These are phyloP conservation scores for Bonnemaisonia californica DNA, from an alignment of 31 red algal species.

Conservation along the genomic window DNA sequence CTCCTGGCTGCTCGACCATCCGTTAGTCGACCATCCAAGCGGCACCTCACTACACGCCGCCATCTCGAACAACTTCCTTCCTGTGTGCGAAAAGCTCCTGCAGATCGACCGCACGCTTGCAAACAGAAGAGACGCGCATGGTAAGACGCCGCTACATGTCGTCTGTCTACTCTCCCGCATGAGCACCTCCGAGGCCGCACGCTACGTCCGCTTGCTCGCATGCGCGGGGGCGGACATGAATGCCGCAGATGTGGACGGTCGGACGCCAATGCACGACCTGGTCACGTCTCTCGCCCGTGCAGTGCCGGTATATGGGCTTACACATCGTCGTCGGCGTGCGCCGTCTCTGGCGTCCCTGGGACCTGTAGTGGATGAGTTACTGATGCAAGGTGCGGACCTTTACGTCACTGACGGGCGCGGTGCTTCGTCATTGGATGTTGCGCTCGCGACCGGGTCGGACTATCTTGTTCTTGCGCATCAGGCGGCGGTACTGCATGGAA, in stretches of 20 bases:
- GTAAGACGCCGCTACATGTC: constrained; percentile 52
- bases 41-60: constrained; percentile 45
- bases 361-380: constrained; percentile 38
- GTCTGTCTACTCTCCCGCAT: constrained; percentile 16
- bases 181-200: neutral
- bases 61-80: constrained; percentile 18
- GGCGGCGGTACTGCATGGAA: constrained; percentile 23
- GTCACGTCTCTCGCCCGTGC: constrained; percentile 20
- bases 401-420: constrained; percentile 21
- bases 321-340: constrained; percentile 17
- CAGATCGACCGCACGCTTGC: constrained; percentile 19
- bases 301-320: constrained; percentile 32
- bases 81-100: constrained; percentile 25
- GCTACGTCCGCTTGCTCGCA: constrained; percentile 19
- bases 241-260: constrained; percentile 22
- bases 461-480: constrained; percentile 42
- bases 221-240: constrained; percentile 14
- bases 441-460: constrained; percentile 30
- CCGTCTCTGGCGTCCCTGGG: constrained; percentile 22
- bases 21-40: constrained; percentile 16
- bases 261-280: constrained; percentile 39
- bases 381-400: constrained; percentile 34
- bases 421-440: constrained; percentile 24
- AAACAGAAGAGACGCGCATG: constrained; percentile 19
- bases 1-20: constrained; percentile 38